Base-by-base conservation (phyloP, 352 stramenopile genomes). In the Phytopythium montanum region DNA sequence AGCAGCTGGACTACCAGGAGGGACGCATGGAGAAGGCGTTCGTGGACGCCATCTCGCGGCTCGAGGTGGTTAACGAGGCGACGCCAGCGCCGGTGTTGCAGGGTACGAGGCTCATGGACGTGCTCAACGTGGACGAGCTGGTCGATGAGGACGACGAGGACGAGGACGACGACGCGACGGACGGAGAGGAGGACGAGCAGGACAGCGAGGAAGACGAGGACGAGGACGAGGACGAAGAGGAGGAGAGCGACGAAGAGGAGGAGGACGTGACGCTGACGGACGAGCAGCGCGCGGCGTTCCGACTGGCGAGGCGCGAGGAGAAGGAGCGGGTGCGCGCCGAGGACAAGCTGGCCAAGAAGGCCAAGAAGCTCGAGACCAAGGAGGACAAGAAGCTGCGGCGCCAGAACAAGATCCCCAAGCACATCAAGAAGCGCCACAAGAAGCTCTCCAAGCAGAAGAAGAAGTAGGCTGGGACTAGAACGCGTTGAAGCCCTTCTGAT, bases 341-440 rank as follows among this genome's bases (percentile, higher is more conserved):
- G 18, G 81, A 90, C 26, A 91, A 91, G 54, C 23, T 68, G 23
- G 84, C 76, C 45, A 93, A 92, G 54, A 98, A 97, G 75, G 81
- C 85, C n/a, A 96, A 98, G 61, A 99, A 99, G 69, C 97, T 98
- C 63, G 74, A 88, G 55, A 85, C 96, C 0, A 99, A 99, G 68
- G 92, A 98, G 54, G 82, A 92, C 50, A 95, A 97, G 58, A 92
- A 90, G 52, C 79, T 93, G 63, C 96, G 98, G 64, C 87, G 97
- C 21, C 86, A 97, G 75, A 97, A 75, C 28, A 99, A 99, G 70
- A 98, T 99, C 59, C 97, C 97, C 45, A 99, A 99, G 79, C 97
- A 99, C 69, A 79, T 99, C 54, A 99, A 99, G 85, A 98, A 99
- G 72, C 86, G 91, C 58, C 92, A 97, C 62, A 98, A 98, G 67